These are phyloP conservation scores for Xylaria polymorpha DNA, from an alignment of 2,329 filamentous ascomycete species.

Conservation along the genomic window DNA sequence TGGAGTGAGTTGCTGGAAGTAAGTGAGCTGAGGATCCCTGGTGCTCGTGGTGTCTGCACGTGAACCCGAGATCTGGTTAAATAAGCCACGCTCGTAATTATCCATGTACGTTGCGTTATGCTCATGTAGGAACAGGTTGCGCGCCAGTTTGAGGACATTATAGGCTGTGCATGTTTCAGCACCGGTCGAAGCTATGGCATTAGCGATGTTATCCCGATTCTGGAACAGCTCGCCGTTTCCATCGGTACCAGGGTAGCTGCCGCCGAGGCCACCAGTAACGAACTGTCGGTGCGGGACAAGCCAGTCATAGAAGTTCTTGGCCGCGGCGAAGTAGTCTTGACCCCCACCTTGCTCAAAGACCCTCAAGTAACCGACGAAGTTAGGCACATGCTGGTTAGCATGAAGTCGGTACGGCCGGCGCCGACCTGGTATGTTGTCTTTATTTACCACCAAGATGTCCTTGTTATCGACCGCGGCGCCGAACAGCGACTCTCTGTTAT, in stretches of 20 bases:
- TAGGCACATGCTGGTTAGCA: conserved; percentile 50
- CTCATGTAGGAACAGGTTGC: conserved; percentile 50
- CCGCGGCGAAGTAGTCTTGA: conserved; percentile 48
- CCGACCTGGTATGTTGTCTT: conserved; percentile 47
- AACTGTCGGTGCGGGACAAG: conserved; percentile 50
- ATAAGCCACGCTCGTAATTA: conserved; percentile 50
- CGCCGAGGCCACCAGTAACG: conserved; percentile 48
- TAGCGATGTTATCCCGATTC: conserved; percentile 51
- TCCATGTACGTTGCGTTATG: conserved; percentile 52
- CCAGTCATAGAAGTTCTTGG: conserved; percentile 52
- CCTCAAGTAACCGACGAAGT: conserved; percentile 50
- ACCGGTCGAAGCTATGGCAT: conserved; percentile 46
- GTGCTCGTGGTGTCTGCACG: conserved; percentile 44
- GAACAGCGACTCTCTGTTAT: conserved; percentile 51
- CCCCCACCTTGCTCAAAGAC: conserved; percentile 49
- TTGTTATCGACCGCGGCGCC: conserved; percentile 46
- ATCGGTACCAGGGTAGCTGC: conserved; percentile 49
- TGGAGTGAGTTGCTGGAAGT: conserved; percentile 50
- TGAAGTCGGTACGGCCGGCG: conserved; percentile 48
- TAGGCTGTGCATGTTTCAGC: conserved; percentile 52
- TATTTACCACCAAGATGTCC: conserved; percentile 48
- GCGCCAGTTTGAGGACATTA: conserved; percentile 50
- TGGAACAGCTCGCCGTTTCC: conserved; percentile 51
- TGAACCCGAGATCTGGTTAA: conserved; percentile 51
- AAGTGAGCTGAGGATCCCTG: conserved; percentile 48